Evolutionary conservation across 2,329 filamentous ascomycete genomes (phyloP).

Genomic region (Nemania sp.): DNA sequence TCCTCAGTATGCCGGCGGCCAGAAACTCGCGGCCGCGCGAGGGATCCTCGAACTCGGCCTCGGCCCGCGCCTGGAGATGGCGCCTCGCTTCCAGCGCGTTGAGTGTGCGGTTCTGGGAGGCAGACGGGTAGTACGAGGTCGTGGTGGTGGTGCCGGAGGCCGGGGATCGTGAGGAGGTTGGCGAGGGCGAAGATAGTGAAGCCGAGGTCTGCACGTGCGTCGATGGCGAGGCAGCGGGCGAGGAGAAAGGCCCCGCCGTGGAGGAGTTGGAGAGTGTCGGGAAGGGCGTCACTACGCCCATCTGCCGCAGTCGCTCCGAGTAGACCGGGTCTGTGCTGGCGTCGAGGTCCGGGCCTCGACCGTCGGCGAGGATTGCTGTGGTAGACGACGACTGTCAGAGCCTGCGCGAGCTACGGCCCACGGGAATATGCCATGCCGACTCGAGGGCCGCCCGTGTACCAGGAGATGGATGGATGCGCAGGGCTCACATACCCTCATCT

Average conservation of each 20-base stretch:
- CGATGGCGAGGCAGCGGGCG: slow-evolving; percentile 15
- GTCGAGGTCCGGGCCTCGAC: slow-evolving; percentile 48
- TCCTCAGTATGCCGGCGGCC: slow-evolving; percentile 52
- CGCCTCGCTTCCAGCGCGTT: slow-evolving; percentile 55
- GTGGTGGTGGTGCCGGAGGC: slow-evolving; percentile 20
- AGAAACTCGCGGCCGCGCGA: slow-evolving; percentile 53
- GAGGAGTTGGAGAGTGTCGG: slow-evolving; percentile 59
- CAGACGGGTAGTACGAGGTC: slow-evolving; percentile 27
- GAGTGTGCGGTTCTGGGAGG: slow-evolving; percentile 51
- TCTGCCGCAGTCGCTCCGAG: slow-evolving; percentile 55
- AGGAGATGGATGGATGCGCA: too few relatives aligned
- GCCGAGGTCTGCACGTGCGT: slow-evolving; percentile 27
- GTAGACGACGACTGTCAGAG: slow-evolving; percentile 8
- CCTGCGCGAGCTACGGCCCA: too few relatives aligned
- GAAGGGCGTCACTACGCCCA: slow-evolving; percentile 60
- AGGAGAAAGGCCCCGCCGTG: slow-evolving; percentile 40
- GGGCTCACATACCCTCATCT: slow-evolving; percentile 40
- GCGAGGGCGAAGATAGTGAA: slow-evolving; percentile 15
- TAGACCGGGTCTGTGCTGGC: slow-evolving; percentile 48
- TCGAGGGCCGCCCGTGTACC: too few relatives aligned
- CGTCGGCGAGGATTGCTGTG: slow-evolving; percentile 48
- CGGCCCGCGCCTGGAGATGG: slow-evolving; percentile 48
- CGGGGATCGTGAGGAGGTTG: slow-evolving; percentile 13
- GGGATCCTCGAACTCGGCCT: slow-evolving; percentile 49
- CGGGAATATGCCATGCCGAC: too few relatives aligned